Base-by-base conservation (phyloP, 2,329 filamentous ascomycete species). In the Talaromyces sp. region DNA sequence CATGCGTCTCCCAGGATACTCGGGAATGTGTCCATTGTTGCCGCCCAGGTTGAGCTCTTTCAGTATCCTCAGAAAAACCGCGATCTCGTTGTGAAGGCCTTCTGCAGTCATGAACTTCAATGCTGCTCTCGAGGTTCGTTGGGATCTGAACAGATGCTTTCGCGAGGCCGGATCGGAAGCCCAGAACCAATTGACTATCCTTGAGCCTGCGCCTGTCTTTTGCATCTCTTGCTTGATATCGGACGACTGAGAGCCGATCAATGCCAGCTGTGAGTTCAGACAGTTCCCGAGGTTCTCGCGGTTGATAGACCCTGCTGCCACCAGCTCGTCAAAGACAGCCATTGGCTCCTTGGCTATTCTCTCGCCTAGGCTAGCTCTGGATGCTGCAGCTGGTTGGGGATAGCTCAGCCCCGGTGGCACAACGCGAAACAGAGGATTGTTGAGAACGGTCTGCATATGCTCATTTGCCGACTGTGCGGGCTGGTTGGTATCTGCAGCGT, bases 371-470 rank as follows among this genome's bases (percentile, higher is more conserved):
- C 44, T 64, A 27, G 57, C 63, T 61, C 50, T 59, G 59, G 27
- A 62, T 28, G 63, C 55, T 44, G 65, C 59, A 51, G 68, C 63
- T 12, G 57, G 66, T 60, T 65, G 12, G 33, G 53, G 16, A 18
- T 23, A 50, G 8, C 57, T 28, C 28, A 63, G 47, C 52, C 70
- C 71, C 28, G 68, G 63, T 9, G 76, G 76, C 6, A 71, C 64
- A n/a, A 77, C 70, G 10, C 72, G 72, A 64, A 79, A 78, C 27
- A 79, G 72, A 12, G 76, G 76, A 61, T 78, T 77, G 33, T 77
- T 70, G 9, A 79, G 66, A 44, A 79, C 77, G 10, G 66, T 68
- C 51, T 70, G 71, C 61, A 79, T 58, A 67, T 78, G 76, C 40
- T 70, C 67, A 57, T 77, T 73, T 44, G 76, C 70, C 52, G 75